Evolutionary conservation across 2,329 filamentous ascomycete genomes (phyloP).

Genomic region (Phyllachora maydis): DNA sequence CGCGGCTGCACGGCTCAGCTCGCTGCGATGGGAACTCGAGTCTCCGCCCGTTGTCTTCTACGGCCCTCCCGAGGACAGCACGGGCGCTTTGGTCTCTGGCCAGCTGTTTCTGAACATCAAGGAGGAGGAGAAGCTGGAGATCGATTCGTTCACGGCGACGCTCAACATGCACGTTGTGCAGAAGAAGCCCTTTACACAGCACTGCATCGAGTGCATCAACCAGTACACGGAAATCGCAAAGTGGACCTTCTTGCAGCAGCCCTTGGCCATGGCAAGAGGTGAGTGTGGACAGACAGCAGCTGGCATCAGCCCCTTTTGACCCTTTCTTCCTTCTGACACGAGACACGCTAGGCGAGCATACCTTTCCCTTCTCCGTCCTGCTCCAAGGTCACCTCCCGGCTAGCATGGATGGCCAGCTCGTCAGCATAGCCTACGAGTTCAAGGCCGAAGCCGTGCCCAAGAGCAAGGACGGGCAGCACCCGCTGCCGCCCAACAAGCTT

Average conservation of each 20-base stretch:
- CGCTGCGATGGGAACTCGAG: constrained; percentile 46
- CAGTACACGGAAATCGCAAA: constrained; percentile 54
- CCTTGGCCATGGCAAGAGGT: constrained; percentile 24
- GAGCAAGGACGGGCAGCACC: constrained; percentile 23
- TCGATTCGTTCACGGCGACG: constrained; percentile 54
- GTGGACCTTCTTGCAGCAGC: constrained; percentile 54
- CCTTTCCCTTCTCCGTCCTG: constrained; percentile 76
- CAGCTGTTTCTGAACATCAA: constrained; percentile 56
- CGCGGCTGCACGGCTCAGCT: constrained; percentile 16
- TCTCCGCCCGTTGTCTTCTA: constrained; percentile 76
- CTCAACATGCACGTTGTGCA: constrained; percentile 52
- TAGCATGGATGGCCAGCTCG: constrained; percentile 53
- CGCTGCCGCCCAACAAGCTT: constrained; percentile 34
- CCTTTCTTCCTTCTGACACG: constrained; percentile 7
- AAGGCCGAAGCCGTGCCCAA: constrained; percentile 42
- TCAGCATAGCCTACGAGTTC: constrained; percentile 61
- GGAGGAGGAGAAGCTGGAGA: constrained; percentile 44
- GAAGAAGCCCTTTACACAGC: constrained; percentile 61
- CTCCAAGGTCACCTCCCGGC: constrained; percentile 74
- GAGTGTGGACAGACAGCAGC: no score
- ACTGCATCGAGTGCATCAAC: constrained; percentile 59
- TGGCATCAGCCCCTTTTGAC: no score
- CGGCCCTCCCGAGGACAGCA: constrained; percentile 52
- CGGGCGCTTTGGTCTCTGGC: constrained; percentile 69
- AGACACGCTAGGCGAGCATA: constrained; percentile 54